These are phyloP conservation scores for Taphrina deformans DNA, from an alignment of 1,139 yeast species.

Conservation along the genomic window DNA sequence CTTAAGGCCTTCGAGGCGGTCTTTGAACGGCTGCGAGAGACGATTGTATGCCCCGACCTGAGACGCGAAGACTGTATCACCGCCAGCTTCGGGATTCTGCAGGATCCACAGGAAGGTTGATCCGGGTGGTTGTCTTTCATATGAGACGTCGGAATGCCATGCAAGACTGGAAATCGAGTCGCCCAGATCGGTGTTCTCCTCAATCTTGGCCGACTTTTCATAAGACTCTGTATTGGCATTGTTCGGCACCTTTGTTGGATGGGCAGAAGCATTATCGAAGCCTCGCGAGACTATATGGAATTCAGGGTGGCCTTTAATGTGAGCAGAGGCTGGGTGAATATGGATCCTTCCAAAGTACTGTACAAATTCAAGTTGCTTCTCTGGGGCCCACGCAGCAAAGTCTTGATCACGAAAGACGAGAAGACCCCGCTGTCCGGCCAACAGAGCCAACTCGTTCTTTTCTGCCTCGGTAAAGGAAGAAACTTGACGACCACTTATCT, in stretches of 20 bases:
- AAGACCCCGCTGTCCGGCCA: constrained; percentile 66
- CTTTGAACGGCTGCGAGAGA: constrained; percentile 56
- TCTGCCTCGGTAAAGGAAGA: constrained; percentile 55
- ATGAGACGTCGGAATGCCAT: constrained; percentile 63
- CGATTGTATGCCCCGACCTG: constrained; percentile 59
- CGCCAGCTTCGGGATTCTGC: constrained; percentile 58
- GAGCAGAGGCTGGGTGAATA: constrained; percentile 50
- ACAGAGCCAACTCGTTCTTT: constrained; percentile 63
- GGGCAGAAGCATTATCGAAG: constrained; percentile 1
- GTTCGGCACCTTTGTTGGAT: constrained; percentile 11
- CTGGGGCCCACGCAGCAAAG: constrained; percentile 57
- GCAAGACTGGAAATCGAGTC: constrained; percentile 46
- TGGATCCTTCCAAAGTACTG: constrained; percentile 61
- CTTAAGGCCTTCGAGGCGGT: constrained; percentile 53
- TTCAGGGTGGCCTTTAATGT: constrained; percentile 54
- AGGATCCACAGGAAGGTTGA: constrained; percentile 57
- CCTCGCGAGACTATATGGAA: constrained; percentile 56
- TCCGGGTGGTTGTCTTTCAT: constrained; percentile 66
- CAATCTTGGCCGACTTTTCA: constrained; percentile 12
- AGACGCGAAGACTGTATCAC: constrained; percentile 62
- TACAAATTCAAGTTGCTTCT: constrained; percentile 53
- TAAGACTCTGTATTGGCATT: background rate
- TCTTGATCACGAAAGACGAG: constrained; percentile 69
- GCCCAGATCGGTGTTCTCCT: constrained; percentile 40
- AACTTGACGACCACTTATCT: constrained; percentile 60